phyloP scores from a whole-genome alignment of 192 early-diverging fungal species.

The Backusella luteola region DNA sequence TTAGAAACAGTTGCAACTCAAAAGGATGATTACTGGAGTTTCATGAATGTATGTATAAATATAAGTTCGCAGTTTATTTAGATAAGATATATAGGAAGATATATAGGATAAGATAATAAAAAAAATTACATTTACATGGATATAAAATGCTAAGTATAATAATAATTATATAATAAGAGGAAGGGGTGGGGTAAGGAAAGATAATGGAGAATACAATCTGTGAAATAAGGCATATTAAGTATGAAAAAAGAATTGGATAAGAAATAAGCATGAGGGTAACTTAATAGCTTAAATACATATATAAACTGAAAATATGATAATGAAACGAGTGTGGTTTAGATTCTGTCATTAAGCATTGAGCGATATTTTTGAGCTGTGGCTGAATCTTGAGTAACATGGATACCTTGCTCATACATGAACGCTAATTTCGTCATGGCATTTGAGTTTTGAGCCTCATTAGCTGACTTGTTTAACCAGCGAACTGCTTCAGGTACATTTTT shows the following conservation, averaged over 20 bases:
- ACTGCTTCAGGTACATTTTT: conserved; percentile 12
- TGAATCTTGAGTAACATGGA: not conserved
- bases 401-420: conserved; percentile 9
- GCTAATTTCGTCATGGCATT: conserved; percentile 20
- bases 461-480: conserved; percentile 22
- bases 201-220: not conserved
- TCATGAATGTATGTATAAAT: not conserved
- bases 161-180: not conserved
- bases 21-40: no score
- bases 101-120: not conserved
- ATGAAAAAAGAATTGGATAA: not conserved
- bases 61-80: not conserved
- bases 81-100: not conserved
- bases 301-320: not conserved
- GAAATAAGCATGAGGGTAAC: not conserved
- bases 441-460: conserved; percentile 12
- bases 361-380: not conserved
- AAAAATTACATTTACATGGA: not conserved
- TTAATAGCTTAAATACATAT: conserved; percentile 7
- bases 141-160: conserved; percentile 2
- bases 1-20: no score
- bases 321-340: not conserved
- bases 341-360: not conserved
- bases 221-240: not conserved
- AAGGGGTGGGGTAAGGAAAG: conserved; percentile 5